A percentile compares a stretch with the other conserved stretches of the same genome.
These are phyloP conservation scores for Clarireedia homoeocarpa DNA, from an alignment of 2,329 filamentous ascomycete species.

Conservation along the genomic window DNA sequence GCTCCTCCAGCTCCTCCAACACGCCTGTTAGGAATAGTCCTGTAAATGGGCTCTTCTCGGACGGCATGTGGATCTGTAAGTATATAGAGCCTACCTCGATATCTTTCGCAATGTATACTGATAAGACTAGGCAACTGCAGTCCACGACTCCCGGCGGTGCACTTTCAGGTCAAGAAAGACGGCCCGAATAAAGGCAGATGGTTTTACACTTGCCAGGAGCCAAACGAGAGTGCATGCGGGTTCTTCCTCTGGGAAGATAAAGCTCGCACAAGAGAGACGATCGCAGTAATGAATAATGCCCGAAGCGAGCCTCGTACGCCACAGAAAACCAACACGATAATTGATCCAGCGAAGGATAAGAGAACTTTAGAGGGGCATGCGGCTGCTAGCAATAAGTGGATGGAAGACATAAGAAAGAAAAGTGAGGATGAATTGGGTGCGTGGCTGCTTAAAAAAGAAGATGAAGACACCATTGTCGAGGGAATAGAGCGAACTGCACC, in stretches of 20 bases:
- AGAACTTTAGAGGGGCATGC: slow-evolving; percentile 12
- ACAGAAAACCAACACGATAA: slow-evolving; percentile 4
- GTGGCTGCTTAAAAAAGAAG: slow-evolving; percentile 18
- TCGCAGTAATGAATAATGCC: slow-evolving; percentile 37
- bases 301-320: slow-evolving; percentile 33
- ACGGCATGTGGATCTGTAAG: slow-evolving; percentile 10
- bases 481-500: slow-evolving; percentile 4
- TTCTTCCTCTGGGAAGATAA: slow-evolving; percentile 54
- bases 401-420: slow-evolving; percentile 10
- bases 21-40: neutral
- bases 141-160: slow-evolving; percentile 9
- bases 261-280: slow-evolving; percentile 38
- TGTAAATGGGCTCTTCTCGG: slow-evolving; percentile 11
- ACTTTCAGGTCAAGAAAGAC: slow-evolving; percentile 38
- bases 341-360: slow-evolving; percentile 12
- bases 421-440: slow-evolving; percentile 25
- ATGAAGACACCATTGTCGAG: slow-evolving; percentile 18
- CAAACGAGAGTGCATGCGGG: slow-evolving; percentile 38
- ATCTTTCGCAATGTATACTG: neutral
- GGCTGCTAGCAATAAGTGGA: slow-evolving; percentile 15
- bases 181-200: slow-evolving; percentile 41
- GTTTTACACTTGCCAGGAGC: slow-evolving; percentile 47
- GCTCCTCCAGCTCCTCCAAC: neutral
- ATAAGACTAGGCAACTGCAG: slow-evolving; percentile 9
- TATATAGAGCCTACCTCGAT: neutral